Conservation (phyloP, 768 basidiomycete genomes). For the Erythrobasidium yunnanense region DNA sequence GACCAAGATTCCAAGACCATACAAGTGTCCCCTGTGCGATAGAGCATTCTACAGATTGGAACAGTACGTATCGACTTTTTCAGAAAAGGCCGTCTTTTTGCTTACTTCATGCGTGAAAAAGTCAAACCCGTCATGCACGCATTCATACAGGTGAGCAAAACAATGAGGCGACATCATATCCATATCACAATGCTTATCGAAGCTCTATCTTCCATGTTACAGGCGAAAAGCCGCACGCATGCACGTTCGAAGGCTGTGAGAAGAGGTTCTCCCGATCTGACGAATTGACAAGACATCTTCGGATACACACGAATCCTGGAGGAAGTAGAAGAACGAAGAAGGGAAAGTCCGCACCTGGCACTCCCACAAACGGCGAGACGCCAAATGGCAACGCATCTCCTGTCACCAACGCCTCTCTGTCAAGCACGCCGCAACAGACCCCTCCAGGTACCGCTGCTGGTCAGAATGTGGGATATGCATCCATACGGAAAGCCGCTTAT, state of each 20-base stretch:
- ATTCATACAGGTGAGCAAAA: slow-evolving; percentile 66
- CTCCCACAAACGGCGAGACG: background rate
- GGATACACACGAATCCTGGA: slow-evolving; percentile 55
- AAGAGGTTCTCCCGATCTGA: slow-evolving; percentile 98
- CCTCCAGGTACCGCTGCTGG: no score
- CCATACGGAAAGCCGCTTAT: no score
- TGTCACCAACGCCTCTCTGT: no score
- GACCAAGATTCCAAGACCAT: slow-evolving; percentile 55
- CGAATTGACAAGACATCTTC: slow-evolving; percentile 88
- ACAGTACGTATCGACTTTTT: slow-evolving; percentile 45
- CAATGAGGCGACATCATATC: no score
- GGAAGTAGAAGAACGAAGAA: slow-evolving; percentile 28
- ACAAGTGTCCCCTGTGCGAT: slow-evolving; percentile 93
- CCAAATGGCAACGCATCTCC: no score
- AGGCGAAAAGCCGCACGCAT: slow-evolving; percentile 91
- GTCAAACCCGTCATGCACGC: slow-evolving; percentile 88
- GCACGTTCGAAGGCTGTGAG: slow-evolving; percentile 86
- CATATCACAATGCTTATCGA: background rate
- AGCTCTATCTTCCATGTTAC: background rate
- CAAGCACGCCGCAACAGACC: no score
- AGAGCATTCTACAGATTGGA: slow-evolving; percentile 93
- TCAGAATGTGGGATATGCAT: no score
- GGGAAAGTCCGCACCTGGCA: slow-evolving; percentile 1
- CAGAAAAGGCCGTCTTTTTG: slow-evolving; percentile 10
- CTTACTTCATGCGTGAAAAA: slow-evolving; percentile 8